Conservation (phyloP, 345 rosid species). For the Garcia nutans region DNA sequence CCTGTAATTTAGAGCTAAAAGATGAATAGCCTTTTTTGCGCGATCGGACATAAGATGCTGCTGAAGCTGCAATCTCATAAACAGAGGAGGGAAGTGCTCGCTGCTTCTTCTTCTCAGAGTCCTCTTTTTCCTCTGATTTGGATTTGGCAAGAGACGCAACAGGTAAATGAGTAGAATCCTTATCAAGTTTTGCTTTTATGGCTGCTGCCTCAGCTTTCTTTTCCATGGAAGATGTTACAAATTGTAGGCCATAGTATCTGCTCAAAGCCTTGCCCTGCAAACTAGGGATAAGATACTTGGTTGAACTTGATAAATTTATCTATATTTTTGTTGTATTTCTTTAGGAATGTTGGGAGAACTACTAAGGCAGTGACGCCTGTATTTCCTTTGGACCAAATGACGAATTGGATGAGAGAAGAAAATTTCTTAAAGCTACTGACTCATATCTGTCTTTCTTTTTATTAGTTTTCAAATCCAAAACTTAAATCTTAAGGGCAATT, state of each 20-base stretch:
- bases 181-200: slow-evolving; percentile 53
- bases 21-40: slow-evolving; percentile 43
- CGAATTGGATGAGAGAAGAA: neutral
- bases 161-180: slow-evolving; percentile 44
- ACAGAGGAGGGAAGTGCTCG: slow-evolving; percentile 42
- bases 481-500: neutral
- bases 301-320: neutral
- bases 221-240: slow-evolving; percentile 79
- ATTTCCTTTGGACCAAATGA: neutral
- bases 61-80: slow-evolving; percentile 89
- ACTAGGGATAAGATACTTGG: slow-evolving; percentile 1
- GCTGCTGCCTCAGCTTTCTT: slow-evolving; percentile 68
- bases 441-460: neutral
- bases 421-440: neutral
- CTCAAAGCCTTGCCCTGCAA: slow-evolving; percentile 55
- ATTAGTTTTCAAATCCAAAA: neutral
- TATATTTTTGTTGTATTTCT: neutral
- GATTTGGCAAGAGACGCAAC: slow-evolving; percentile 18
- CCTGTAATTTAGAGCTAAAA: slow-evolving; percentile 25
- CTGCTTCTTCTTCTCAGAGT: slow-evolving; percentile 36
- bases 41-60: slow-evolving; percentile 73
- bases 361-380: no score
- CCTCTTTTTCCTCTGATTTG: neutral
- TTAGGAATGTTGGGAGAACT: neutral
- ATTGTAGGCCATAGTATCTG: slow-evolving; percentile 54